A percentile compares a stretch with the other conserved stretches of the same genome.
These are phyloP conservation scores for Rhododendron molle DNA, from an alignment of 148 eudicot genomes.

Conservation along the genomic window DNA sequence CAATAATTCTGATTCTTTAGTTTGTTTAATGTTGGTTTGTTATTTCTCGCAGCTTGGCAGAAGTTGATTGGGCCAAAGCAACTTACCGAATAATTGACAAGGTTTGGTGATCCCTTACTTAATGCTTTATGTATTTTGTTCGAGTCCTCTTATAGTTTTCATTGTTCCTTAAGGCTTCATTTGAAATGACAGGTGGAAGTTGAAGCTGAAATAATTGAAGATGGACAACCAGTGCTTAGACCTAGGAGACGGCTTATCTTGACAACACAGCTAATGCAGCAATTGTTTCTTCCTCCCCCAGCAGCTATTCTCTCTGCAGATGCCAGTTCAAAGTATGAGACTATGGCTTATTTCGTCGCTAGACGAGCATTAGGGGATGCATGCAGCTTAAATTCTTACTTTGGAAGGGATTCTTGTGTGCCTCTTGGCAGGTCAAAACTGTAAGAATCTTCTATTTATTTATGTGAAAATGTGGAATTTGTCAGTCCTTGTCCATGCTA, in stretches of 20 bases:
- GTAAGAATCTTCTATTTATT: slow-evolving; percentile 39
- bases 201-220: slow-evolving; percentile 46
- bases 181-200: slow-evolving; percentile 54
- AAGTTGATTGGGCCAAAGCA: slow-evolving; percentile 62
- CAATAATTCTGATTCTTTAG: slow-evolving; percentile 8
- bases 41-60: slow-evolving; percentile 55
- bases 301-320: slow-evolving; percentile 50
- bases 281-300: slow-evolving; percentile 62
- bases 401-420: slow-evolving; percentile 25
- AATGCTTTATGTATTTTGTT: background rate
- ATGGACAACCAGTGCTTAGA: slow-evolving; percentile 41
- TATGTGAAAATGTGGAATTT: background rate
- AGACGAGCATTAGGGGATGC: slow-evolving; percentile 69
- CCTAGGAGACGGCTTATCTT: slow-evolving; percentile 63
- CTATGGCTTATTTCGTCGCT: slow-evolving; percentile 46
- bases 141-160: background rate
- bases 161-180: background rate
- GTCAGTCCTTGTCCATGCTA: background rate
- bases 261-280: slow-evolving; percentile 88
- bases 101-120: slow-evolving; percentile 32
- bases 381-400: slow-evolving; percentile 45
- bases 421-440: slow-evolving; percentile 25
- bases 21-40: slow-evolving; percentile 13
- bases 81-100: slow-evolving; percentile 52
- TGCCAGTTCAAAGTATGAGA: slow-evolving; percentile 49